Evolutionary conservation across 2,329 filamentous ascomycete species (phyloP).

Genomic region (Passalora sequoiae): DNA sequence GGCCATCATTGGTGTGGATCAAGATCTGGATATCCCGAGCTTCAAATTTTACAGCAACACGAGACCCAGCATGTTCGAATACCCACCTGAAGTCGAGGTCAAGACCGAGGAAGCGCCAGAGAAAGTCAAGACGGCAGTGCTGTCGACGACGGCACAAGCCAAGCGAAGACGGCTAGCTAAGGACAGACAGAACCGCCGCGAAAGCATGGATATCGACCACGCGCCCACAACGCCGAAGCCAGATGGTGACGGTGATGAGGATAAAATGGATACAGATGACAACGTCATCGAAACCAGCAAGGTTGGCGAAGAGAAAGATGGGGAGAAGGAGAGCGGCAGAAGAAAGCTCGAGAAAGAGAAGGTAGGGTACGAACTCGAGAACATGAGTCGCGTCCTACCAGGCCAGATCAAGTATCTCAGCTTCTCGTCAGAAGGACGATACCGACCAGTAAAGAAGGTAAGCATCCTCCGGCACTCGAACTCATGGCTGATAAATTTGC

Average conservation of each 20-base stretch:
- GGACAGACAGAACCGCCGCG: slow-evolving; percentile 78
- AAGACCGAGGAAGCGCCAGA: slow-evolving; percentile 92
- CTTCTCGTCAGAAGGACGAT: slow-evolving; percentile 75
- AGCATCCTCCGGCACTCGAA: slow-evolving; percentile 22
- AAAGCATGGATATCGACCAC: slow-evolving; percentile 93
- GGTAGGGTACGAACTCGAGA: slow-evolving; percentile 90
- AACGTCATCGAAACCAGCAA: slow-evolving; percentile 38
- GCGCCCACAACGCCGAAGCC: slow-evolving; percentile 68
- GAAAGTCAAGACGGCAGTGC: slow-evolving; percentile 87
- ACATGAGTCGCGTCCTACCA: slow-evolving; percentile 92
- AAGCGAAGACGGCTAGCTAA: slow-evolving; percentile 93
- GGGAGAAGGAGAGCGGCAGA: slow-evolving; percentile 61
- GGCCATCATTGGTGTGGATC: slow-evolving; percentile 88
- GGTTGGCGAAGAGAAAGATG: slow-evolving; percentile 37
- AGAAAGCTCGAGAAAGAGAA: slow-evolving; percentile 96
- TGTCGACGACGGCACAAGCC: slow-evolving; percentile 94
- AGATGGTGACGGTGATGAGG: slow-evolving; percentile 62
- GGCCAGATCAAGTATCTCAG: slow-evolving; percentile 92
- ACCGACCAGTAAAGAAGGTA: slow-evolving; percentile 90
- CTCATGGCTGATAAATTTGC: slow-evolving; percentile 14
- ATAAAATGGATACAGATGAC: slow-evolving; percentile 77
- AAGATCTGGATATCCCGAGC: slow-evolving; percentile 85
- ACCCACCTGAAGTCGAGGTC: slow-evolving; percentile 91
- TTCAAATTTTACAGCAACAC: slow-evolving; percentile 97
- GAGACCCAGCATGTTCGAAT: slow-evolving; percentile 92